These are phyloP conservation scores for Diospyros kaki DNA, from an alignment of 148 eudicot genomes.

Conservation along the genomic window DNA sequence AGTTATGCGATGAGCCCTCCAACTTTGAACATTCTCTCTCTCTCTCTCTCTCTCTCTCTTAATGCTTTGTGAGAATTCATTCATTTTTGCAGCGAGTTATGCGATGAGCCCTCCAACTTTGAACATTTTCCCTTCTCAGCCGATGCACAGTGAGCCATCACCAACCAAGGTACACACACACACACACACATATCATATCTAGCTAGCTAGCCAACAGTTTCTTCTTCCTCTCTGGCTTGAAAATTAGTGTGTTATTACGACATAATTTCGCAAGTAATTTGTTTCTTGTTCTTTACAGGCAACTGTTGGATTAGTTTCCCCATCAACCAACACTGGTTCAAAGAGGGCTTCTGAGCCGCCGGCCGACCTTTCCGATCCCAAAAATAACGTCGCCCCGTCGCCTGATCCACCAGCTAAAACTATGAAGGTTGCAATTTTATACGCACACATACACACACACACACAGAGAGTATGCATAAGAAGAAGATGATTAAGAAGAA, in stretches of 20 bases:
- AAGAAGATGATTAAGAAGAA: not conserved
- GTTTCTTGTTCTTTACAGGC: conserved; percentile 32
- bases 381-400: conserved; percentile 20
- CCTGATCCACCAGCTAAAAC: conserved; percentile 44
- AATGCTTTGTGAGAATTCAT: conserved; percentile 1
- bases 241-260: not conserved
- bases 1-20: conserved; percentile 81
- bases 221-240: not conserved
- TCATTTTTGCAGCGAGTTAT: conserved; percentile 40
- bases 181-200: not conserved
- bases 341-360: conserved; percentile 49
- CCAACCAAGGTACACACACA: conserved; percentile 47
- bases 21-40: conserved; percentile 85
- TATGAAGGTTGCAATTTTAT: conserved; percentile 43
- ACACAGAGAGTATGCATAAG: not conserved
- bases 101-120: conserved; percentile 91
- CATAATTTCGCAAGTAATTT: not conserved
- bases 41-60: conserved; percentile 31
- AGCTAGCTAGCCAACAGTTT: not conserved
- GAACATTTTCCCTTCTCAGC: conserved; percentile 96
- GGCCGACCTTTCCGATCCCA: conserved; percentile 52
- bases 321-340: conserved; percentile 20
- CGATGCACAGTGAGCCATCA: conserved; percentile 83
- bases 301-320: conserved; percentile 20
- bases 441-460: not conserved